Evolutionary conservation across 345 rosid species (phyloP).

Genomic region (Euphorbia pulcherrima): DNA sequence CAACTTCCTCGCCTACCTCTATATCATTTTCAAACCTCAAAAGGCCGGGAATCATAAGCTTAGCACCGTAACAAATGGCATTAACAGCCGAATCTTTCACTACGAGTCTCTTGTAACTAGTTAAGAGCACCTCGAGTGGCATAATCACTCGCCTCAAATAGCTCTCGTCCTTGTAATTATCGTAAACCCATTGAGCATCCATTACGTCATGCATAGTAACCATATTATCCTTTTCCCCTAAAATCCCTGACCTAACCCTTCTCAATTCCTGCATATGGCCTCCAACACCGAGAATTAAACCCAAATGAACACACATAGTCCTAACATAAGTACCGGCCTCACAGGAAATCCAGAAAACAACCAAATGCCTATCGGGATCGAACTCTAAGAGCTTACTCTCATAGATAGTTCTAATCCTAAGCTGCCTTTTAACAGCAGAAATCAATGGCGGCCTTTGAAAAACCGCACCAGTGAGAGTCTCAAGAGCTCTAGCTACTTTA

Average conservation of each 20-base stretch:
- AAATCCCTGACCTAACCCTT: constrained; percentile 89
- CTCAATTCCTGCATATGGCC: constrained; percentile 95
- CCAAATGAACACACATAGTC: constrained; percentile 93
- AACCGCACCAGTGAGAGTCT: constrained; percentile 84
- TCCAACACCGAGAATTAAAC: constrained; percentile 87
- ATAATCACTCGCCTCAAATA: constrained; percentile 83
- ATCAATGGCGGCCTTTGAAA: constrained; percentile 89
- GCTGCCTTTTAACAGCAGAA: constrained; percentile 94
- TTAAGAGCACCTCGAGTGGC: constrained; percentile 83
- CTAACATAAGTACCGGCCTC: constrained; percentile 96
- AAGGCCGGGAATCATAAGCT: constrained; percentile 86
- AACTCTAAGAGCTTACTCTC: constrained; percentile 87
- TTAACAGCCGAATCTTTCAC: constrained; percentile 93
- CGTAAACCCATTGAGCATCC: constrained; percentile 92
- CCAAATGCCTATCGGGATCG: constrained; percentile 73
- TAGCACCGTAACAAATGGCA: constrained; percentile 94
- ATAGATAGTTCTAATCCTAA: constrained; percentile 84
- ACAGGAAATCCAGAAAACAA: constrained; percentile 91
- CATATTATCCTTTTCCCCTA: constrained; percentile 93
- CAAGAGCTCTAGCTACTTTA: constrained; percentile 83
- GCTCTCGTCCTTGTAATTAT: constrained; percentile 58
- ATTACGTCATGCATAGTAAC: constrained; percentile 95
- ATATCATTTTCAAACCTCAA: constrained; percentile 88
- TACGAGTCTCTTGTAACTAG: constrained; percentile 89
- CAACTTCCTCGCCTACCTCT: constrained; percentile 83